A percentile compares a stretch with the other conserved stretches of the same genome.
These are phyloP conservation scores for Collybia sordida DNA, from an alignment of 768 basidiomycete species.

Conservation along the genomic window DNA sequence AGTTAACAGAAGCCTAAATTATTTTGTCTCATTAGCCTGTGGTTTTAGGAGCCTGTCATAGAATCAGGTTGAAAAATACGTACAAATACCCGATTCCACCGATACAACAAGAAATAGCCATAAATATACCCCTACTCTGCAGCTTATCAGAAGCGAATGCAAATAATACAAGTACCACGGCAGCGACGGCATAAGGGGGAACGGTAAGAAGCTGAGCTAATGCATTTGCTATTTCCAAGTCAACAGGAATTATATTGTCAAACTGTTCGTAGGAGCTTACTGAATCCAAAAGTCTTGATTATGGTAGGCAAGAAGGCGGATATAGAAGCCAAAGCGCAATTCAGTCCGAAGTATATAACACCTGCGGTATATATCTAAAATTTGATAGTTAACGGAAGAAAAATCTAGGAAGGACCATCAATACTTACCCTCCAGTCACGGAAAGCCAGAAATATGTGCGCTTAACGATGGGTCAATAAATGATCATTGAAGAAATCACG, in stretches of 20 bases:
- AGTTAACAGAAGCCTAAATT: slow-evolving; percentile 52
- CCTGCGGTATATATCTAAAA: slow-evolving; percentile 63
- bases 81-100: slow-evolving; percentile 66
- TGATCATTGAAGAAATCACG: not conserved
- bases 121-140: slow-evolving; percentile 56
- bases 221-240: slow-evolving; percentile 48
- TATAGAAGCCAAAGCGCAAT: slow-evolving; percentile 75
- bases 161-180: slow-evolving; percentile 57
- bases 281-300: slow-evolving; percentile 68
- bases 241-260: not conserved
- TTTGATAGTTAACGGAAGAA: not conserved
- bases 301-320: slow-evolving; percentile 86
- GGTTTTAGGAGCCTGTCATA: too few species aligned
- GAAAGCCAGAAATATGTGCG: slow-evolving; percentile 62
- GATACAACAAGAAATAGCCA: slow-evolving; percentile 42
- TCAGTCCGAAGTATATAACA: slow-evolving; percentile 76
- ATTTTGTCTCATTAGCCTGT: not conserved
- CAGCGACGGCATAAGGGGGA: slow-evolving; percentile 75
- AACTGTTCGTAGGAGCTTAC: slow-evolving; percentile 36
- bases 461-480: slow-evolving; percentile 27
- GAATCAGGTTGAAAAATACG: slow-evolving; percentile 17
- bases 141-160: slow-evolving; percentile 66
- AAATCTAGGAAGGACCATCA: not conserved
- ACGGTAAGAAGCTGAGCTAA: slow-evolving; percentile 74
- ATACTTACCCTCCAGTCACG: slow-evolving; percentile 66